phyloP scores from a whole-genome alignment of 768 basidiomycete species.

The Mrakia gelida region DNA sequence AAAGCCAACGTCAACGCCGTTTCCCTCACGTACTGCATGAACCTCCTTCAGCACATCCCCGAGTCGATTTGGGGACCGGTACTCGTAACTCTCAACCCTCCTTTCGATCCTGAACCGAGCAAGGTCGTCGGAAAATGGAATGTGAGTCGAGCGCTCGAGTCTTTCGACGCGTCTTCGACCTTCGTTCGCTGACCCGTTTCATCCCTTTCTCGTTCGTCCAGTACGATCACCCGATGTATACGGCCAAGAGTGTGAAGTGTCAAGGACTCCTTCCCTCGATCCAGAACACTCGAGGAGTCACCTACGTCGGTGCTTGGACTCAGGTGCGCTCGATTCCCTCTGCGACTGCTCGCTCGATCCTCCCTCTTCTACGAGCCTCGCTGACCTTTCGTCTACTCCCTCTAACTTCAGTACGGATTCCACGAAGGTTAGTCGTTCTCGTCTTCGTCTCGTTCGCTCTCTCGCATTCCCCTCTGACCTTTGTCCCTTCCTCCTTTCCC shows the following conservation, averaged over 20 bases:
- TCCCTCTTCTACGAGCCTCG: neutral
- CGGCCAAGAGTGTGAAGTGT: conserved; percentile 55
- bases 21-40: conserved; percentile 63
- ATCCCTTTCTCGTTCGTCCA: too few relatives aligned
- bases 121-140: conserved; percentile 54
- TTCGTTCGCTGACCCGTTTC: too few relatives aligned
- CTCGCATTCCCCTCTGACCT: conserved; percentile 13
- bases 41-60: conserved; percentile 64
- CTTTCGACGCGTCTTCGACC: too few relatives aligned
- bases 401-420: conserved; percentile 58
- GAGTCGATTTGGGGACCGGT: conserved; percentile 58
- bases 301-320: conserved; percentile 67
- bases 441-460: neutral
- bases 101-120: conserved; percentile 54
- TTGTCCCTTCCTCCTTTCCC: conserved; percentile 33
- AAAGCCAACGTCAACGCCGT: conserved; percentile 58
- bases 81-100: conserved; percentile 69
- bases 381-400: neutral
- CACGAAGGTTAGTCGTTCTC: conserved; percentile 69
- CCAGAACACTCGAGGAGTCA: conserved; percentile 60
- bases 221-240: conserved; percentile 68
- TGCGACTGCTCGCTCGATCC: neutral
- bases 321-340: conserved; percentile 37
- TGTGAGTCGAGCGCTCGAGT: too few relatives aligned
- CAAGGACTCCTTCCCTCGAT: conserved; percentile 57